Base-by-base conservation (phyloP, 768 basidiomycete genomes). In the Galerina sulciceps region DNA sequence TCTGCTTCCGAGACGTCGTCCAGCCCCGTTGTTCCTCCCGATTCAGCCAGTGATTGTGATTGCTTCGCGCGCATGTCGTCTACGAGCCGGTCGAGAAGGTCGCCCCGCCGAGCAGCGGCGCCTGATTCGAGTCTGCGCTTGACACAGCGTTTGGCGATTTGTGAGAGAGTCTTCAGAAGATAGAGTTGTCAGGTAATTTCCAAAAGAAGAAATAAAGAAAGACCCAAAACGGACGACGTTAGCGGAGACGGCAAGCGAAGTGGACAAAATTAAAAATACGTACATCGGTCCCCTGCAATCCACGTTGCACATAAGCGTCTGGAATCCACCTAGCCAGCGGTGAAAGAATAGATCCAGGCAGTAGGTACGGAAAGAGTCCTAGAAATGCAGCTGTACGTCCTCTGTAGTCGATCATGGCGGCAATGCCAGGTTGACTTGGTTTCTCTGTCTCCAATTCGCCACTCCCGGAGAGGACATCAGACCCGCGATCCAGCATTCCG, bases 11-110 rank as follows among this genome's bases (percentile, higher is more conserved):
- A 45, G 35, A 55, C 37, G 2, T 48, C 53, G 5, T 10, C 22
- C n/a, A 47, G 45, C 1, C 15, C 34, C 11, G 34, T 22, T 10
- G 20, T 17, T 17, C 22, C 37, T 9, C 15, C 54, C 20, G 26
- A 47, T 4, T 18, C 22, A 18, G 22, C 31, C 10, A 47, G 54
- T 22, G 44, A 13, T 42, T 26, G 38, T 2, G 38, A 44, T 13
- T 55, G 54, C 45, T 47, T 55, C 13, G 43, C 10, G 22, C 54
- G 54, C 54, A 55, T 55, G 43, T 55, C 54, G 22, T 55, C 54
- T 17, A 55, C 45, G 10, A 55, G 54, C 1, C 36, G 43, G 22
- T 55, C 54, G 35, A 55, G 54, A 5, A 55, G 54, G 44, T 55
- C 54, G 5, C 54, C 54, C 10, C 54, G 35, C 17, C 45, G 44